These are phyloP conservation scores for Pestalotiopsis fici DNA, from an alignment of 2,329 filamentous ascomycete species.

Conservation along the genomic window DNA sequence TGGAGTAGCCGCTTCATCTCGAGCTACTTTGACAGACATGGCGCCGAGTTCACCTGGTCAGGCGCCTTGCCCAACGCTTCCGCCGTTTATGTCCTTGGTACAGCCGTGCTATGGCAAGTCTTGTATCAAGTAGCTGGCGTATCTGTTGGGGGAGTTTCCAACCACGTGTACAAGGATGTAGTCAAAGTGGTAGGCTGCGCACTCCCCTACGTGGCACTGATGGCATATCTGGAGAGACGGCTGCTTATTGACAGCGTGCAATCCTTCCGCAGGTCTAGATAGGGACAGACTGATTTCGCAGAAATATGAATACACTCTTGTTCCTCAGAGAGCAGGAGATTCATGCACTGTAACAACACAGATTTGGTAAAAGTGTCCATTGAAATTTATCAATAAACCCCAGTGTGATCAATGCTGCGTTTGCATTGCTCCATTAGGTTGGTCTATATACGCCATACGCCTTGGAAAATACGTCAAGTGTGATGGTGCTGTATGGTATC, in stretches of 20 bases:
- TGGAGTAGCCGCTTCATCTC: slow-evolving; percentile 79
- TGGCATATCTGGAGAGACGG: slow-evolving; percentile 36
- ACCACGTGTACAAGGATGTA: slow-evolving; percentile 38
- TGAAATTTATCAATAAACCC: neutral
- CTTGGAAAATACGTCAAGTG: neutral
- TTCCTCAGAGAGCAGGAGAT: neutral
- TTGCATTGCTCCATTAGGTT: neutral
- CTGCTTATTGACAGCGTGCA: neutral
- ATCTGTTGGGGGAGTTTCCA: slow-evolving; percentile 29
- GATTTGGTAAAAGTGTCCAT: neutral
- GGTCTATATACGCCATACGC: neutral
- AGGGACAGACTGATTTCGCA: neutral
- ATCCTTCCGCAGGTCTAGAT: slow-evolving; percentile 1
- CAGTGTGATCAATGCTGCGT: neutral
- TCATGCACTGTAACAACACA: neutral
- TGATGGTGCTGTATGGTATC: too few species aligned
- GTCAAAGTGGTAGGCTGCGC: slow-evolving; percentile 51
- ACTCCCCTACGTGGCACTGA: slow-evolving; percentile 50
- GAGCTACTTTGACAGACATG: slow-evolving; percentile 57
- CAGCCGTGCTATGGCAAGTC: slow-evolving; percentile 40
- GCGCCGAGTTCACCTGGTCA: slow-evolving; percentile 38
- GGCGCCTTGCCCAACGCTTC: slow-evolving; percentile 44
- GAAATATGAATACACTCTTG: neutral
- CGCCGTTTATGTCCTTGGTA: slow-evolving; percentile 43
- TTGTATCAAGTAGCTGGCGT: slow-evolving; percentile 21